phyloP scores from a whole-genome alignment of 768 basidiomycete genomes.

The Epithele typhae region DNA sequence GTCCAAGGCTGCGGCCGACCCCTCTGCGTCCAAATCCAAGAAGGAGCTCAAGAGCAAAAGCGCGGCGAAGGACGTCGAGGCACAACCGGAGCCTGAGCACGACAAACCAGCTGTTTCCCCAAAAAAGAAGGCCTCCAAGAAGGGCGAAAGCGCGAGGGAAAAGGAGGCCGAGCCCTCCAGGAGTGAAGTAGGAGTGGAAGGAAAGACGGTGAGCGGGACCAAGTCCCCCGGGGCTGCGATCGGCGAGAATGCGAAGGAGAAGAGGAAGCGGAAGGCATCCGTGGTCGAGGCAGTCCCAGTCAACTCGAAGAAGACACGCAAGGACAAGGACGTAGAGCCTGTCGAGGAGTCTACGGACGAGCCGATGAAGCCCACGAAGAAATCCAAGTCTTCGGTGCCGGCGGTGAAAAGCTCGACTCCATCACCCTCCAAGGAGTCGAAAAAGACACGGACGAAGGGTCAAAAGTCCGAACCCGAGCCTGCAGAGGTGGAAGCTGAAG shows the following conservation, averaged over 20 bases:
- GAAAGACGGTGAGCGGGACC: too few relatives aligned
- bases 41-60: too few relatives aligned
- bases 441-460: slow-evolving; percentile 9
- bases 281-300: slow-evolving; percentile 3
- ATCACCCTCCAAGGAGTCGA: slow-evolving; percentile 1
- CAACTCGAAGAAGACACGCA: slow-evolving; percentile 6
- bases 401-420: not conserved
- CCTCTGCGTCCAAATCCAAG: too few relatives aligned
- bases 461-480: slow-evolving; percentile 1
- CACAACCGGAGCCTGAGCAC: too few relatives aligned
- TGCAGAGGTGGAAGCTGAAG: slow-evolving; percentile 4
- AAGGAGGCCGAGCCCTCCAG: slow-evolving; percentile 1
- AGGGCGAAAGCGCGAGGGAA: too few relatives aligned
- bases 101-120: too few relatives aligned
- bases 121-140: too few relatives aligned
- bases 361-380: not conserved
- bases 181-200: slow-evolving; percentile 9
- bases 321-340: not conserved
- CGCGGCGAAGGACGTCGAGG: too few relatives aligned
- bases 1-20: too few relatives aligned
- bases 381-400: not conserved
- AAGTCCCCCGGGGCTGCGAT: not conserved
- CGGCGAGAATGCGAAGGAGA: slow-evolving; percentile 2
- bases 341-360: too few relatives aligned
- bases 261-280: slow-evolving; percentile 1